Evolutionary conservation across 805 yeast species (phyloP), one percentile per base, ranked within the genome.

Genomic region (Myxozyma sirexii): DNA sequence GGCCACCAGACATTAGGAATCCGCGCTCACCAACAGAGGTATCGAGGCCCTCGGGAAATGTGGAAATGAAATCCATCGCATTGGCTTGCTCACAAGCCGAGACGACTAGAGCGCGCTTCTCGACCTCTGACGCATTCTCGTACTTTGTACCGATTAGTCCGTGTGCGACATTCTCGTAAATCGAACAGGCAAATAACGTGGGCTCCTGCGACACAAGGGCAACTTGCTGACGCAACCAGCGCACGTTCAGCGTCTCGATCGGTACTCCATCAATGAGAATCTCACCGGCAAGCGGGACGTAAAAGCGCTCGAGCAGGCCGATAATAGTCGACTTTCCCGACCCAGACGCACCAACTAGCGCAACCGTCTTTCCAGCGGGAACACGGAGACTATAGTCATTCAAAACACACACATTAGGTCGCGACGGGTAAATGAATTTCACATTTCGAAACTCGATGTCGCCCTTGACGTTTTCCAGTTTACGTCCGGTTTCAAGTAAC

Each of bases 181-280:
- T 90, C 1, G 96, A 80, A 58, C 89, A 96, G 69, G 92, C 88
- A 76, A 90, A 90, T 47, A 90, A 75, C 13, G 62, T 63, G 15
- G 71, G 70, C 54, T 85, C 88, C 74, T 93, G 98, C 2, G 97
- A 97, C 4, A 93, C 98, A 29, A 91, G 90, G 46, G 97, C 96
- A 57, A 93, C 82, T 45, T 83, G 79, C 63, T 76, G 81, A 68
- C 98, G 82, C 50, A 93, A 79, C 60, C 92, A 84, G 60, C 86
- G 89, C 39, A 92, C 71, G 57, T 88, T 88, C 42, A 90, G 83
- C 51, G 84, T 27, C 82, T 43, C 75, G 46, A 93, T 83, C 69
- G 91, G 96, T 62, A 85, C 87, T 8, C 96, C 97, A 73, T 93
- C 97, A 43, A 93, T 81, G 17, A 86, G 74, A 58, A 93, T 86